Base-by-base conservation (phyloP, 73 alveolate species). In the Breviolum minutum region DNA sequence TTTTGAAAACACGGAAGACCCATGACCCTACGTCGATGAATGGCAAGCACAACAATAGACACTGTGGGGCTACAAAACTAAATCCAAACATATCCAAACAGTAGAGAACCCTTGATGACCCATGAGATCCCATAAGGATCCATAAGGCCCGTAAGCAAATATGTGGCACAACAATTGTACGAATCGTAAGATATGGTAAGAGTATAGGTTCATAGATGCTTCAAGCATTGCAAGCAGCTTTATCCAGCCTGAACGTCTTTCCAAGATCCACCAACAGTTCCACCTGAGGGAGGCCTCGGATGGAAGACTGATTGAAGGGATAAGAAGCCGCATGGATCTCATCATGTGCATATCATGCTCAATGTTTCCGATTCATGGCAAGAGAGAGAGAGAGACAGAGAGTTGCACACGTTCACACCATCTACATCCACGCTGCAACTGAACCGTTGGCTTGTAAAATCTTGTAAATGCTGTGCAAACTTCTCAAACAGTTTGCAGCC, bases 221-320 rank as follows among this genome's bases (percentile, higher is more conserved):
- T 14, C 48, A 74, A 14, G 60, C 85, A 19, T 22, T 40, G 77
- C 74, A 22, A 22, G 77, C 77, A 19, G n/a, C n/a, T n/a, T n/a
- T n/a, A n/a, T n/a, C n/a, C n/a, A n/a, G 94, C 98, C 98, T 92
- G 98, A 54, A 92, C 98, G 27, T 92, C 98, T 64, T 92, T 92
- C 98, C 98, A 92, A 16, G 98, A 92, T 13, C 98, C 98, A 22
- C 98, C 98, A 63, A 92, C 81, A 20, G 79, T 40, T 61, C 98
- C 98, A 17, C 81, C 91, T 17, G 96, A 68, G n/a, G 98, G 87
- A 29, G 90, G 98, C 90, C 97, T 90, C 26, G 60, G 69, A 19
- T 40, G 16, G 7, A 73, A 20, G 9, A 71, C 81, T 17, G 29
- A 17, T 30, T 17, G 26, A 71, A 20, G 40, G 10, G 26, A 66